A percentile compares a stretch with the other conserved stretches of the same genome.
phyloP scores from a whole-genome alignment of 495 filamentous ascomycete species.

The Amorphotheca resinae region DNA sequence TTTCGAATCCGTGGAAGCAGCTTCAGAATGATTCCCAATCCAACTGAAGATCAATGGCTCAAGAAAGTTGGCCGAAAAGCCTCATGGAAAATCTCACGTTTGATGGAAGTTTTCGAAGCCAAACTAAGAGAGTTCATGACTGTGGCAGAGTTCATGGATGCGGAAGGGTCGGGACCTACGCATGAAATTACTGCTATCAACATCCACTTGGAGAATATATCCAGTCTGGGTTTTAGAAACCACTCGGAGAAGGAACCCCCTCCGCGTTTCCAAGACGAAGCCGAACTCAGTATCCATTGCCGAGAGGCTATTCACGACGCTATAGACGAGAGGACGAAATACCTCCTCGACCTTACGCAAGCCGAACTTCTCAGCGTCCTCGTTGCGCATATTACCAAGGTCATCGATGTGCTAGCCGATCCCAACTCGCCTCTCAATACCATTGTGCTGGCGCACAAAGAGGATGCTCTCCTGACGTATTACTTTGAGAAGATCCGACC shows the following conservation, averaged over 20 bases:
- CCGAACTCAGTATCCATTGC: slow-evolving; percentile 16
- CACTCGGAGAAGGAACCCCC: slow-evolving; percentile 6
- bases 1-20: slow-evolving; percentile 28
- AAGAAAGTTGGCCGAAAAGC: slow-evolving; percentile 22
- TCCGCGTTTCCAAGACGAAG: slow-evolving; percentile 11
- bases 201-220: slow-evolving; percentile 7
- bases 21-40: slow-evolving; percentile 37
- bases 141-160: neutral
- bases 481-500: slow-evolving; percentile 29
- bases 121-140: slow-evolving; percentile 9
- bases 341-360: slow-evolving; percentile 17
- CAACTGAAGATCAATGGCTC: slow-evolving; percentile 34
- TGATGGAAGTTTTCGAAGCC: slow-evolving; percentile 20
- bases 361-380: slow-evolving; percentile 13
- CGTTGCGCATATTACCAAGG: slow-evolving; percentile 16
- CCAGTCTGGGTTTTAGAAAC: neutral
- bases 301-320: slow-evolving; percentile 28
- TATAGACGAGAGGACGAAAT: slow-evolving; percentile 22
- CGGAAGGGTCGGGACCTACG: neutral
- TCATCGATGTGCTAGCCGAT: slow-evolving; percentile 14
- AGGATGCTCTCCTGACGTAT: slow-evolving; percentile 28
- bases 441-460: slow-evolving; percentile 27
- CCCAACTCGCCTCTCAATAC: slow-evolving; percentile 16
- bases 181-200: slow-evolving; percentile 9
- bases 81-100: slow-evolving; percentile 17